Percentiles rank a stretch among this genome's conserved stretches.
Conservation (phyloP, 306 rosid genomes). For the Cicer bijugum region DNA sequence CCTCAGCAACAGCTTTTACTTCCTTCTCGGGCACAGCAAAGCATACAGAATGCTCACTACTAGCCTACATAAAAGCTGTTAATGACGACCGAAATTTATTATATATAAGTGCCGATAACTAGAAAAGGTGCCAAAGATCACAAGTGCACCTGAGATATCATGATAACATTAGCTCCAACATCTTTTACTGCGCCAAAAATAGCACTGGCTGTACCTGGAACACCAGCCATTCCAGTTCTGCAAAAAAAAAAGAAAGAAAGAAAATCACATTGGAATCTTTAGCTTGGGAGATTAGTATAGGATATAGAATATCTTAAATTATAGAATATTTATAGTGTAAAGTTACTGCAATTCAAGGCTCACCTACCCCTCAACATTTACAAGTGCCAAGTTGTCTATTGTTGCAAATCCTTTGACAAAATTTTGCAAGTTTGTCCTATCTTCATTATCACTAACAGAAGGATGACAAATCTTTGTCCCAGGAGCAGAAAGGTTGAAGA, state of each 20-base stretch:
- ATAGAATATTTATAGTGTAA: constrained; percentile 23
- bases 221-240: constrained; percentile 99
- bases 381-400: constrained; percentile 92
- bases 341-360: constrained; percentile 48
- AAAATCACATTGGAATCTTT: constrained; percentile 29
- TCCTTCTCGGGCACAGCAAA: constrained; percentile 99
- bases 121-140: constrained; percentile 40
- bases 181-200: constrained; percentile 91
- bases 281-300: constrained; percentile 8
- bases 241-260: constrained; percentile 40
- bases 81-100: constrained; percentile 37
- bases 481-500: constrained; percentile 86
- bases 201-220: constrained; percentile 94
- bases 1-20: constrained; percentile 94
- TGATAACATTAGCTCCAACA: constrained; percentile 99
- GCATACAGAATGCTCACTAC: constrained; percentile 99
- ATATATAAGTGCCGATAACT: constrained; percentile 23
- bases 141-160: constrained; percentile 93
- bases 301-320: constrained; percentile 6
- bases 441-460: constrained; percentile 54
- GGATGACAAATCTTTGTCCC: constrained; percentile 91
- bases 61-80: constrained; percentile 72
- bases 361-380: constrained; percentile 99
- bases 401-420: constrained; percentile 97
- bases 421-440: constrained; percentile 57